A percentile compares a stretch with the other conserved stretches of the same genome.
phyloP scores from a whole-genome alignment of 208 protist species.

The Trypanosoma congolense region DNA sequence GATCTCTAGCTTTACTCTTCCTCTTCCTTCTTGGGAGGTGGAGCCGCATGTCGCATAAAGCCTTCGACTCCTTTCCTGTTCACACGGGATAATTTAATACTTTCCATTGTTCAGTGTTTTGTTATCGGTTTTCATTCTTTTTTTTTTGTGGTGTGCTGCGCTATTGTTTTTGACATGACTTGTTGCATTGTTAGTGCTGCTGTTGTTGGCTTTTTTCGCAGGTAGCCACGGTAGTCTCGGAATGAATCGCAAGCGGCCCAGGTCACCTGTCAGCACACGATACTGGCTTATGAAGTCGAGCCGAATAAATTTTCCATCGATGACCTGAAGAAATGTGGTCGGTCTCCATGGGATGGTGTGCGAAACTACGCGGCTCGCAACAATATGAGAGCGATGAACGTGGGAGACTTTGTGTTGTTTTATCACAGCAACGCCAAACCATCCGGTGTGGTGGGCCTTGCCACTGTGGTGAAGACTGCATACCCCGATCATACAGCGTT shows the following conservation, averaged over 20 bases:
- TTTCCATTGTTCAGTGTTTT: too few species aligned
- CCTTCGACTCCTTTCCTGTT: too few species aligned
- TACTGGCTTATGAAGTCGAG: constrained; percentile 87
- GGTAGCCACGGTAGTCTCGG: neutral
- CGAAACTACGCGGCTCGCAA: constrained; percentile 85
- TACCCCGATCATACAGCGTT: constrained; percentile 79
- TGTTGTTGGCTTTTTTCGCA: constrained; percentile 1
- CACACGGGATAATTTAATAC: too few species aligned
- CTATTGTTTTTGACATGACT: too few species aligned
- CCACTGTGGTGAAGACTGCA: constrained; percentile 38
- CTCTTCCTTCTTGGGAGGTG: too few species aligned
- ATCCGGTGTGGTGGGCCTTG: constrained; percentile 69
- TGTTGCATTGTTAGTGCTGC: constrained; percentile 1
- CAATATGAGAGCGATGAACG: constrained; percentile 75
- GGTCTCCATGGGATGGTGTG: constrained; percentile 80
- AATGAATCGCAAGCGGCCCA: constrained; percentile 42
- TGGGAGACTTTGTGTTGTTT: constrained; percentile 76
- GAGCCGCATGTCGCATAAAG: too few species aligned
- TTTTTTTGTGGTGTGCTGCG: neutral
- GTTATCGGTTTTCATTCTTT: neutral
- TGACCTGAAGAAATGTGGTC: constrained; percentile 39
- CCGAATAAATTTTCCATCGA: constrained; percentile 80
- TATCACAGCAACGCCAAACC: constrained; percentile 85
- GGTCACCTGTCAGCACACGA: constrained; percentile 28
- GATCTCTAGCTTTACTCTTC: too few species aligned